Evolutionary conservation across 306 rosid genomes (phyloP), one percentile per base, ranked within the genome.

Genomic region (Dryas drummondii): DNA sequence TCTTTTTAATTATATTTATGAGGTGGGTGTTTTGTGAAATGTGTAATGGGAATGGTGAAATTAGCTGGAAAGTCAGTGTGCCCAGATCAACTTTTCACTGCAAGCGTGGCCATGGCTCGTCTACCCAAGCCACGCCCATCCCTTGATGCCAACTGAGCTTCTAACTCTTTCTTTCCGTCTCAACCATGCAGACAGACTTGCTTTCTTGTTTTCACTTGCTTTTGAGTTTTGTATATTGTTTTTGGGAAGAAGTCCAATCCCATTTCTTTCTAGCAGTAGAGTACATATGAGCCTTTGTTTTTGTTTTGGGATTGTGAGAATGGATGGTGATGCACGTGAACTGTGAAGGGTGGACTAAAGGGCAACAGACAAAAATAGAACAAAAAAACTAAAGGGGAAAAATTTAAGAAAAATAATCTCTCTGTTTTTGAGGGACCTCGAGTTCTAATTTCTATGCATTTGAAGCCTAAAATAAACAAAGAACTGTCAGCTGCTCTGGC

Each of bases 61-160:
- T 75, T 68, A 69, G 51, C 22, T 59, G 80, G 55, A 58, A 72
- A 78, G 78, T 11, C 56, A 2, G n/a, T 4, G 46, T 49, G 46
- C 7, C 27, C n/a, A 26, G 22, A 57, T 59, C 66, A 48, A 61
- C 82, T 82, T 80, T 77, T 78, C 76, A 77, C 71, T 80, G 86
- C 80, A 82, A 79, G 93, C 84, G 82, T 84, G 85, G 74, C 32
- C 79, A 55, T 72, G 79, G 87, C 87, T 76, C 74, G 74, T 78
- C 50, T 49, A 79, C 70, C 87, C 26, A 88, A 77, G 89, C 84
- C 88, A 85, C 68, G 74, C 85, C 78, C 37, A 32, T 32, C 2
- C 37, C 37, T 32, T 32, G 37, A 40, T 73, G 76, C 68, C 79
- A 47, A 17, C 72, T 68, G 56, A 67, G 70, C 51, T 70, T 70